Evolutionary conservation across 192 early-diverging fungal genomes (phyloP).

Genomic region (Coemansia sp.): DNA sequence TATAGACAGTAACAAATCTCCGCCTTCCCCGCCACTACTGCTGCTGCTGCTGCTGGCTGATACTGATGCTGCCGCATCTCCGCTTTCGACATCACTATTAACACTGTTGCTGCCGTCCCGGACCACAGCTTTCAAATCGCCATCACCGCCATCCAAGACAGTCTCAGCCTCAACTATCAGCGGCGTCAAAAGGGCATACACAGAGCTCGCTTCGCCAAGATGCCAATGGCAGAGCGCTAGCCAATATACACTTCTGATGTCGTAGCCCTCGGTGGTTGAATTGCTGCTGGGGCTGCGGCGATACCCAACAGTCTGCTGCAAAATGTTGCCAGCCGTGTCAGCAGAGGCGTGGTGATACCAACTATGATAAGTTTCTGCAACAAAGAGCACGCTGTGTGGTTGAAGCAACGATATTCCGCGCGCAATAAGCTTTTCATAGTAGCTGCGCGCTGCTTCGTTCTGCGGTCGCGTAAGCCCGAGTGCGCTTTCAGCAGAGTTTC

Average conservation of each 20-base stretch:
- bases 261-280: constrained; percentile 12
- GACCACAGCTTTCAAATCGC: neutral
- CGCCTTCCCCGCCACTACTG: neutral
- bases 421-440: constrained; percentile 44
- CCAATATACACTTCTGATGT: constrained; percentile 52
- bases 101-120: neutral
- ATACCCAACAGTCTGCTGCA: constrained; percentile 34
- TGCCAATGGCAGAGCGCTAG: constrained; percentile 54
- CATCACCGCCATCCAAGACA: constrained; percentile 22
- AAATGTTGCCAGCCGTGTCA: constrained; percentile 33
- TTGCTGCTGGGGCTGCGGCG: neutral
- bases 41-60: neutral
- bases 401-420: constrained; percentile 45
- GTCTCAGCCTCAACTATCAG: constrained; percentile 33
- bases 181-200: constrained; percentile 29
- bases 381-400: constrained; percentile 39
- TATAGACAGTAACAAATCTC: neutral
- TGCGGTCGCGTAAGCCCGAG: constrained; percentile 23
- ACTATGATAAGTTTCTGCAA: constrained; percentile 48
- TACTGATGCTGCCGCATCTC: neutral
- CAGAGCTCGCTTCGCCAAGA: constrained; percentile 40
- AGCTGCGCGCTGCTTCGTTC: constrained; percentile 26
- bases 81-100: neutral
- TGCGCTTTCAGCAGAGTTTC: neutral
- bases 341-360: constrained; percentile 36